A percentile compares a stretch with the other conserved stretches of the same genome.
phyloP scores from a whole-genome alignment of 495 filamentous ascomycete genomes.

The Penicillium silybi region DNA sequence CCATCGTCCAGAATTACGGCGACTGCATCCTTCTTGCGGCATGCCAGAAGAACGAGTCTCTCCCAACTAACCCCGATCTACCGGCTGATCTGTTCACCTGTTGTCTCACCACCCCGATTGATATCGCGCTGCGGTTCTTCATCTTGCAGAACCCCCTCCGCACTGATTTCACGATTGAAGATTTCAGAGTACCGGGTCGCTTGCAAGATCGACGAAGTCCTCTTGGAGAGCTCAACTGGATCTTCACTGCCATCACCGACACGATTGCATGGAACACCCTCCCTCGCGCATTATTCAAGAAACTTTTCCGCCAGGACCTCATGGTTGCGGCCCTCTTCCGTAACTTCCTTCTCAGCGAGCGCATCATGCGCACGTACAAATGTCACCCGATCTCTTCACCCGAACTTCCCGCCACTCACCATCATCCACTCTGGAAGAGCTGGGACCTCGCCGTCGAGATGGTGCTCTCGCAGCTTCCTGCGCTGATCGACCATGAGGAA shows the following conservation, averaged over 20 bases:
- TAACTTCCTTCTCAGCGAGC: constrained; percentile 91
- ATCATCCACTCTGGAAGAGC: constrained; percentile 92
- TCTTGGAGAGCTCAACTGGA: constrained; percentile 96
- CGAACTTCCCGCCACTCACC: constrained; percentile 81
- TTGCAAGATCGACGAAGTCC: constrained; percentile 92
- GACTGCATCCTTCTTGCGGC: constrained; percentile 92
- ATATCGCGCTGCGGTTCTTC: constrained; percentile 93
- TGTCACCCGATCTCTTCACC: constrained; percentile 91
- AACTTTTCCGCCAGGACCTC: constrained; percentile 95
- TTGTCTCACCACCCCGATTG: constrained; percentile 93
- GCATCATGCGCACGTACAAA: constrained; percentile 92
- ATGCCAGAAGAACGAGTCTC: constrained; percentile 80
- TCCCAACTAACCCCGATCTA: constrained; percentile 93
- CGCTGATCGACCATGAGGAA: constrained; percentile 70
- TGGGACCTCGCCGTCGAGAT: constrained; percentile 98
- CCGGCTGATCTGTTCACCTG: constrained; percentile 96
- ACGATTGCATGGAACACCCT: constrained; percentile 98
- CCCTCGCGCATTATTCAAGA: constrained; percentile 85
- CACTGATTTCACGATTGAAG: constrained; percentile 67
- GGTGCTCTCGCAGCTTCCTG: constrained; percentile 85
- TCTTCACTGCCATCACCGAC: constrained; percentile 98
- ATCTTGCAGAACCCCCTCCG: constrained; percentile 87
- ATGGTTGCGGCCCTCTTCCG: constrained; percentile 98
- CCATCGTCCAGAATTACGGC: constrained; percentile 62
- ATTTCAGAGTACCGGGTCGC: constrained; percentile 74